Percentiles rank a stretch among this genome's conserved stretches.
These are phyloP conservation scores for Neopestalotiopsis rosae DNA, from an alignment of 2,329 filamentous ascomycete genomes.

Conservation along the genomic window DNA sequence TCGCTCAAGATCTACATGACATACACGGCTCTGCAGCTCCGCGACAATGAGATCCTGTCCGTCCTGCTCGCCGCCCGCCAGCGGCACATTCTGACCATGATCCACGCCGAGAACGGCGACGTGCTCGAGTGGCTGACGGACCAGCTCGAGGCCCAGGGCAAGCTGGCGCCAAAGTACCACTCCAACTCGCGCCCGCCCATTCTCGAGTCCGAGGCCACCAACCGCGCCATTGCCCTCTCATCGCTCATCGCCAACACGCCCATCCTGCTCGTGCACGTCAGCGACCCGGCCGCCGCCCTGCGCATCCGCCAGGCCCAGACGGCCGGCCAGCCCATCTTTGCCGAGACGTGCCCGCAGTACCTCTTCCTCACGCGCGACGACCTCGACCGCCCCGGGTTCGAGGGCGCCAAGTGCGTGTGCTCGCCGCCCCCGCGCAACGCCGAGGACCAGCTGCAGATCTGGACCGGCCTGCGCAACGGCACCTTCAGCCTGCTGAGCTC, in stretches of 20 bases:
- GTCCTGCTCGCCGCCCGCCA: conserved; percentile 52
- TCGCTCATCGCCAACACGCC: conserved; percentile 53
- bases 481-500: conserved; percentile 55
- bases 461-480: conserved; percentile 54
- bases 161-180: conserved; percentile 57
- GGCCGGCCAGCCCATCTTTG: conserved; percentile 53
- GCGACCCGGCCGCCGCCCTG: conserved; percentile 48
- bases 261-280: conserved; percentile 60
- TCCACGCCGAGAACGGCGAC: conserved; percentile 60
- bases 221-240: conserved; percentile 55
- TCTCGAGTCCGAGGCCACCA: conserved; percentile 57
- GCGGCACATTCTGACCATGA: conserved; percentile 55
- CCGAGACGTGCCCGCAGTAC: conserved; percentile 63
- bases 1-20: conserved; percentile 54
- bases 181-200: conserved; percentile 53
- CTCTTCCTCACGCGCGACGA: conserved; percentile 57
- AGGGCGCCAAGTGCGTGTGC: conserved; percentile 61
- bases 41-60: conserved; percentile 54
- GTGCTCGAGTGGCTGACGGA: conserved; percentile 59
- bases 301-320: conserved; percentile 55
- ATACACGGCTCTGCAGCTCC: conserved; percentile 52
- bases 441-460: conserved; percentile 55
- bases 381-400: conserved; percentile 55
- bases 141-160: conserved; percentile 52
- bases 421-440: conserved; percentile 55